Percentiles rank a stretch among this genome's conserved stretches.
Conservation (phyloP, 1,284 basidiomycete genomes). For the Thelephora terrestris region DNA sequence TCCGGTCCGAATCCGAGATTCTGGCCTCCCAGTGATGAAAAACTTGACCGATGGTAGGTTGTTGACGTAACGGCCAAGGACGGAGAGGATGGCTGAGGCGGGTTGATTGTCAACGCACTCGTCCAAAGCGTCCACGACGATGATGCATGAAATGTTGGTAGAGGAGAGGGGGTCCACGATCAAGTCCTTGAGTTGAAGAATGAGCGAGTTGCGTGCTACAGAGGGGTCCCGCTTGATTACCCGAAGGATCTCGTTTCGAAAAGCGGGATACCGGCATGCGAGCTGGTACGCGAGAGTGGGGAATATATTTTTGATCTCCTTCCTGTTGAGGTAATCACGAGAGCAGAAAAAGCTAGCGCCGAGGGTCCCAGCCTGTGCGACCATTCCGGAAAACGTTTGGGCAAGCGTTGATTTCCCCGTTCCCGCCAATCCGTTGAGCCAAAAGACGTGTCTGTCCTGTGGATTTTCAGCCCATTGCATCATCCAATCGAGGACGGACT, state of each 20-base stretch:
- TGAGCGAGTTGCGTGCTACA: neutral
- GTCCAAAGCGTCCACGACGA: too few species aligned
- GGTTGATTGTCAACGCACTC: too few species aligned
- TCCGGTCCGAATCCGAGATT: too few species aligned
- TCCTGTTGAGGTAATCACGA: constrained; percentile 6
- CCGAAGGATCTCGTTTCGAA: neutral
- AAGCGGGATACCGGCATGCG: constrained; percentile 3
- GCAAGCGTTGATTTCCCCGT: too few species aligned
- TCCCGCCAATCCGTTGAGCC: constrained; percentile 11
- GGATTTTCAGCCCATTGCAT: neutral
- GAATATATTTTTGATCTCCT: constrained; percentile 13
- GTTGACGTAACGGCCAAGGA: too few species aligned
- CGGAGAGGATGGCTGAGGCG: too few species aligned
- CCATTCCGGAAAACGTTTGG: constrained; percentile 1
- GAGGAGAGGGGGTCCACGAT: neutral
- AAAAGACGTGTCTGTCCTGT: constrained; percentile 4
- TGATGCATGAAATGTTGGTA: too few species aligned
- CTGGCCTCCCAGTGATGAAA: too few species aligned
- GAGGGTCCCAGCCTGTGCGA: constrained; percentile 2
- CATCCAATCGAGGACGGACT: neutral
- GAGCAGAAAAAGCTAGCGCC: constrained; percentile 20
- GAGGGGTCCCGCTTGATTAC: neutral
- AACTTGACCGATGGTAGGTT: too few species aligned
- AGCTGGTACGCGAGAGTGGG: constrained; percentile 19
- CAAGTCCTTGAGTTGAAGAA: neutral